Percentiles rank a stretch among this genome's conserved stretches.
These are phyloP conservation scores for Nannochloropsis salina DNA, from an alignment of 108 stramenopile species.

Conservation along the genomic window DNA sequence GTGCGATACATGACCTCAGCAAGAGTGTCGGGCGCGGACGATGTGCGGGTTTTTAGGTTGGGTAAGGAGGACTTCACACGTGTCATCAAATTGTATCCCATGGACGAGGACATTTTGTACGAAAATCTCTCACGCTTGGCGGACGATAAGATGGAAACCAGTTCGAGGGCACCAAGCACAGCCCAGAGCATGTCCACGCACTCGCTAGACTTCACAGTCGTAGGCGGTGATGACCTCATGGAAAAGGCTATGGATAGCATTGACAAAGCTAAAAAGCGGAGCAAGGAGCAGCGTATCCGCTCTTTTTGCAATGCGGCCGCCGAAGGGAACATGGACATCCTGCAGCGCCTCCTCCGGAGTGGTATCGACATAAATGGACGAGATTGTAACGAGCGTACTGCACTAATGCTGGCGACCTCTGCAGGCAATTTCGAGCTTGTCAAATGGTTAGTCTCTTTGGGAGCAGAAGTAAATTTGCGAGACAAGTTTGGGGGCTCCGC, in stretches of 20 bases:
- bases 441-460: not conserved
- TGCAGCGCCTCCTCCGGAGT: not conserved
- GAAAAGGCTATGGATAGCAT: conserved; percentile 4
- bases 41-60: not conserved
- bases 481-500: not conserved
- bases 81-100: conserved; percentile 6
- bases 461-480: not conserved
- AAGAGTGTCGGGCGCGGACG: not conserved
- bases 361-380: not conserved
- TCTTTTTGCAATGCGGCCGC: not conserved
- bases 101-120: conserved; percentile 14
- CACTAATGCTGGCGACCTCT: not conserved
- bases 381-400: conserved; percentile 7
- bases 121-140: not conserved
- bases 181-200: not conserved
- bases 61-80: not conserved
- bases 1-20: not conserved
- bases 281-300: not conserved
- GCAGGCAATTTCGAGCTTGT: not conserved
- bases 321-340: conserved; percentile 17
- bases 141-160: conserved; percentile 14
- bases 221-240: not conserved
- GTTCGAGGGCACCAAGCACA: conserved; percentile 12
- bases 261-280: conserved; percentile 7
- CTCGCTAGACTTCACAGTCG: conserved; percentile 9